Base-by-base conservation (phyloP, 2,329 filamentous ascomycete genomes). In the Sclerotinia sclerotiorum region DNA sequence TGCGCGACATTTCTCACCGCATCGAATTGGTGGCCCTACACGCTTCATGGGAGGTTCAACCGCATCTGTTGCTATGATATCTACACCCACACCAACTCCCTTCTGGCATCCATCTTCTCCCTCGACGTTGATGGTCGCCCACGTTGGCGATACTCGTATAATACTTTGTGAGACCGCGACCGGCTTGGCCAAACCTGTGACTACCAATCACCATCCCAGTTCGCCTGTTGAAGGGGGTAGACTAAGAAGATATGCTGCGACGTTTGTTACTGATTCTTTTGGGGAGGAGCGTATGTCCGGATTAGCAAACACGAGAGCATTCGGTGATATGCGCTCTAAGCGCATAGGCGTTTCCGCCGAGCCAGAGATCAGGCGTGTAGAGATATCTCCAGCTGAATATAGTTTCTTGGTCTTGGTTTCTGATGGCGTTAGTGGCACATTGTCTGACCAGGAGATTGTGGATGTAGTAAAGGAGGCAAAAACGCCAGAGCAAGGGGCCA, bases 31-130 rank as follows among this genome's bases (percentile, higher is more conserved):
- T 39, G 92, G 92, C 11, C 80, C 84, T 2, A 88, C 84, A 39
- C 90, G 93, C 69, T 98, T 98, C 83, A 92, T 94, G 76, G 95
- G 95, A 70, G 95, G 95, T 68, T 97, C 93, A 65, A 99, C 95
- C 1, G 94, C 92, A 54, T 97, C 93, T 24, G 83, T 97, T 24
- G 94, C 90, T 1, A 85, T 99, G 76, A 93, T 99, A 68, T 97
- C 93, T 0, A 98, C 95, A 0, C 93, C 94, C 0, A 96, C 93
- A 0, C 90, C 94, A 0, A 90, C 90, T 0, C 95, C 95, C 0
- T 99, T 97, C 80, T 99, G 95, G 95, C 92, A 98, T 75, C 95
- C 95, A 0, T 87, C 89, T 5, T 90, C 93, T 0, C 90, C 92
- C 4, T 93, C 91, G 0, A 96, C 93, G 0, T 81, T 99, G 48